Evolutionary conservation across 495 filamentous ascomycete genomes (phyloP).

Genomic region (Xylaria sp.): DNA sequence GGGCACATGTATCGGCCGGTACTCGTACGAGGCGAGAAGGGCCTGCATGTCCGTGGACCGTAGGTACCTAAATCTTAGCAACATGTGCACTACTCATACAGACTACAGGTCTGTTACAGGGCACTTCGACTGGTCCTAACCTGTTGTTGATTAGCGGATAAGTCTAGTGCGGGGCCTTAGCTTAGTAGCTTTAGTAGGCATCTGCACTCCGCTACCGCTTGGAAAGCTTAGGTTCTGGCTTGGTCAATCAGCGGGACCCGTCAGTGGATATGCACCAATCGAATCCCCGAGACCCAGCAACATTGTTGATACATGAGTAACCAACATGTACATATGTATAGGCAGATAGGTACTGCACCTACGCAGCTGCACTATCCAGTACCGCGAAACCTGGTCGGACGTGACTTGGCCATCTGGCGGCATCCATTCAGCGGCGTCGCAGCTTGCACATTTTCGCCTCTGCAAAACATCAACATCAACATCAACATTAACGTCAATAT

Average conservation of each 20-base stretch:
- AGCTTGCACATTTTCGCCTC: not conserved
- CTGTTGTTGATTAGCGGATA: not conserved
- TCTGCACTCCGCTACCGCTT: not conserved
- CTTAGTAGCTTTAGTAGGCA: too few relatives aligned
- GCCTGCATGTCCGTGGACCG: too few relatives aligned
- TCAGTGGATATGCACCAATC: not conserved
- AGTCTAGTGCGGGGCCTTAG: not conserved
- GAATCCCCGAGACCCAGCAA: not conserved
- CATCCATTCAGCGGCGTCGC: too few relatives aligned
- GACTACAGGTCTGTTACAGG: not conserved
- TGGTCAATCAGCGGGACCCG: not conserved
- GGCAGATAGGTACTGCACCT: too few relatives aligned
- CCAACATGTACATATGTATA: too few relatives aligned
- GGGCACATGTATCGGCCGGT: not conserved
- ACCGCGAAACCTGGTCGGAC: too few relatives aligned
- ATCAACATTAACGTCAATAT: too few relatives aligned
- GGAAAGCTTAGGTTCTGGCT: not conserved
- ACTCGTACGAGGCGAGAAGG: not conserved
- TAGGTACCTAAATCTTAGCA: not conserved
- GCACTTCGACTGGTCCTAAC: not conserved
- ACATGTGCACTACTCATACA: too few relatives aligned
- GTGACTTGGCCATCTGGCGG: too few relatives aligned
- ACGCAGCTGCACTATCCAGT: not conserved
- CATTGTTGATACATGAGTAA: not conserved
- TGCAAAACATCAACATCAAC: not conserved